These are phyloP conservation scores for Termitomyces titanicus DNA, from an alignment of 768 basidiomycete species.

Conservation along the genomic window DNA sequence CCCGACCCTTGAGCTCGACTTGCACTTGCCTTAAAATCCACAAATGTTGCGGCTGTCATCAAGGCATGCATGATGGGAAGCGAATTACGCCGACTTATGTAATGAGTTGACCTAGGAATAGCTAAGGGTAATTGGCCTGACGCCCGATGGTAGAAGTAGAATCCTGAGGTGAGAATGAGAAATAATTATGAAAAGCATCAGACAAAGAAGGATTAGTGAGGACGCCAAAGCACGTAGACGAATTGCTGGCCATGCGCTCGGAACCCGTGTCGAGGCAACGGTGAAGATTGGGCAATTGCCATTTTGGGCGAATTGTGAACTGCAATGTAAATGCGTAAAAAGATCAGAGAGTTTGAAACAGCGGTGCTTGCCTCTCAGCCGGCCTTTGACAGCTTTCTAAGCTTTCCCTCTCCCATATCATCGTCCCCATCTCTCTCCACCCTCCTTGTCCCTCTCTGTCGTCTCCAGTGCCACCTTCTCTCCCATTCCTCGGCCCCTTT, in stretches of 20 bases:
- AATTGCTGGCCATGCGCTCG: neutral
- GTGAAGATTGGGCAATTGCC: constrained; percentile 18
- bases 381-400: constrained; percentile 20
- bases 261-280: constrained; percentile 7
- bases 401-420: constrained; percentile 15
- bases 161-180: constrained; percentile 10
- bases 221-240: neutral
- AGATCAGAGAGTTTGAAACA: constrained; percentile 29
- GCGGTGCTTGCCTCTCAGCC: constrained; percentile 21
- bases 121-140: constrained; percentile 2
- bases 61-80: constrained; percentile 9
- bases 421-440: constrained; percentile 9
- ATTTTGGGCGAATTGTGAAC: constrained; percentile 24
- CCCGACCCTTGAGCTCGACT: constrained; percentile 37
- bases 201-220: constrained; percentile 17
- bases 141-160: neutral
- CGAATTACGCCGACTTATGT: constrained; percentile 11
- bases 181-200: constrained; percentile 17
- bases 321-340: constrained; percentile 29
- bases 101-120: constrained; percentile 4
- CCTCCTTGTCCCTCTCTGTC: constrained; percentile 13
- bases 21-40: constrained; percentile 1
- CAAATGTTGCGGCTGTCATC: constrained; percentile 1
- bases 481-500: constrained; percentile 11
- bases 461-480: neutral